Evolutionary conservation across 2,329 filamentous ascomycete genomes (phyloP).

Genomic region (Talaromyces sp.): DNA sequence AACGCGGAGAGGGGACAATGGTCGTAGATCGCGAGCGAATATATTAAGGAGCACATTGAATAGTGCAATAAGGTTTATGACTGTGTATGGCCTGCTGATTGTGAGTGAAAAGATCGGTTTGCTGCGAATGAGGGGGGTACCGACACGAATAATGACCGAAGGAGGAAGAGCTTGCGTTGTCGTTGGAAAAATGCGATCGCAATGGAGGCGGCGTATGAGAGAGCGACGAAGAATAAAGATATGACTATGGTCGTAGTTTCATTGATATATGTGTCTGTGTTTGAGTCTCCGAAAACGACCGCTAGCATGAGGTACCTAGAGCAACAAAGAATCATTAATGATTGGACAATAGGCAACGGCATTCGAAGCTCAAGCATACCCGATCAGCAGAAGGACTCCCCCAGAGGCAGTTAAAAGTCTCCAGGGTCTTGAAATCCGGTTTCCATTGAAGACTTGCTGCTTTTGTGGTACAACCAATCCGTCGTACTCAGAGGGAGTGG

Average conservation of each 20-base stretch:
- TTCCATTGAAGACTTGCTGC: not conserved
- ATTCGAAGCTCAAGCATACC: not conserved
- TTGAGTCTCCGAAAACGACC: conserved; percentile 2
- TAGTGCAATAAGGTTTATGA: conserved; percentile 32
- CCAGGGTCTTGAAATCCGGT: not conserved
- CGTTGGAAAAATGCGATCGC: conserved; percentile 28
- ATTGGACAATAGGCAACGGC: not conserved
- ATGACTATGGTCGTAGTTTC: conserved; percentile 26
- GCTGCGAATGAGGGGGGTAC: conserved; percentile 9
- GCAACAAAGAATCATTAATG: not conserved
- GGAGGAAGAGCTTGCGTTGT: conserved; percentile 28
- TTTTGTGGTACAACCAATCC: not conserved
- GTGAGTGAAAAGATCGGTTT: conserved; percentile 17
- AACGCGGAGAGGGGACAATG: conserved; percentile 29
- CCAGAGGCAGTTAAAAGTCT: not conserved
- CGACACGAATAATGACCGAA: conserved; percentile 37
- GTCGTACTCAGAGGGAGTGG: conserved; percentile 3
- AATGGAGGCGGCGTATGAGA: conserved; percentile 30
- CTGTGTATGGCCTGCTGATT: conserved; percentile 24
- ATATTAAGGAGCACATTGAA: conserved; percentile 40
- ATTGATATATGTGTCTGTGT: conserved; percentile 11
- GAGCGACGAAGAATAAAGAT: conserved; percentile 30
- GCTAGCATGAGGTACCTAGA: conserved; percentile 4
- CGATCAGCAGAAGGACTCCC: not conserved
- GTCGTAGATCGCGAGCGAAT: conserved; percentile 30